Evolutionary conservation across 106 monocot species (phyloP).

Genomic region (Acorus calamus): DNA sequence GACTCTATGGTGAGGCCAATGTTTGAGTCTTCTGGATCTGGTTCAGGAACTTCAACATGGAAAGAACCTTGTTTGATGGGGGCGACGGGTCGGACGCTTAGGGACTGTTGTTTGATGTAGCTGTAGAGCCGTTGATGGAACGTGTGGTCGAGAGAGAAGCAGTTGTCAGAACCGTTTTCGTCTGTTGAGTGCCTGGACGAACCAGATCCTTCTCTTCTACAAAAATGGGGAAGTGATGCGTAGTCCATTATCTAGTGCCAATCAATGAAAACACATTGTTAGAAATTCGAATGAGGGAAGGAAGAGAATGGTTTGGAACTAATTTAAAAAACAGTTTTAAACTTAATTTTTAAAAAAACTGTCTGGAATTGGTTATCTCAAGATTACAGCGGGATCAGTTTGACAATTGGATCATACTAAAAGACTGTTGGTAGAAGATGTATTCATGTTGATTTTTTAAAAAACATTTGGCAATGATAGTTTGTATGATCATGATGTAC

Average conservation of each 20-base stretch:
- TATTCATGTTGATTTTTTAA: too few relatives aligned
- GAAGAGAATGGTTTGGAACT: too few relatives aligned
- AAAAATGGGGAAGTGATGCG: conserved; percentile 79
- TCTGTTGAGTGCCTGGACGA: conserved; percentile 33
- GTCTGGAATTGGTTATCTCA: too few relatives aligned
- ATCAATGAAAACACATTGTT: background rate
- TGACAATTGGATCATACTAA: too few relatives aligned
- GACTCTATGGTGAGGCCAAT: conserved; percentile 56
- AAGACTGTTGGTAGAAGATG: too few relatives aligned
- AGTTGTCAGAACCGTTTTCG: conserved; percentile 11
- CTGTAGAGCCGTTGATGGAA: conserved; percentile 80
- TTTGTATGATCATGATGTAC: too few relatives aligned
- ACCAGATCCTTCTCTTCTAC: conserved; percentile 62
- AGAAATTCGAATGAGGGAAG: too few relatives aligned
- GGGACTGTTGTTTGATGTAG: conserved; percentile 44
- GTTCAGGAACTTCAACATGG: conserved; percentile 61
- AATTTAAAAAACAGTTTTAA: too few relatives aligned
- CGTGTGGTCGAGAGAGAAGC: conserved; percentile 69
- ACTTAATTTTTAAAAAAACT: too few relatives aligned
- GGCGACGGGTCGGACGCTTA: background rate
- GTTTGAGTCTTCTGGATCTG: conserved; percentile 28
- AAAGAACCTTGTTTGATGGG: conserved; percentile 63
- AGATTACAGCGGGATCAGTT: too few relatives aligned
- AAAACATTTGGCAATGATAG: too few relatives aligned
- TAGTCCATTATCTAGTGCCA: conserved; percentile 68